Percentiles rank a stretch among this genome's conserved stretches.
Conservation (phyloP, 2,329 filamentous ascomycete species). For the Tolypocladium ophioglossoides region DNA sequence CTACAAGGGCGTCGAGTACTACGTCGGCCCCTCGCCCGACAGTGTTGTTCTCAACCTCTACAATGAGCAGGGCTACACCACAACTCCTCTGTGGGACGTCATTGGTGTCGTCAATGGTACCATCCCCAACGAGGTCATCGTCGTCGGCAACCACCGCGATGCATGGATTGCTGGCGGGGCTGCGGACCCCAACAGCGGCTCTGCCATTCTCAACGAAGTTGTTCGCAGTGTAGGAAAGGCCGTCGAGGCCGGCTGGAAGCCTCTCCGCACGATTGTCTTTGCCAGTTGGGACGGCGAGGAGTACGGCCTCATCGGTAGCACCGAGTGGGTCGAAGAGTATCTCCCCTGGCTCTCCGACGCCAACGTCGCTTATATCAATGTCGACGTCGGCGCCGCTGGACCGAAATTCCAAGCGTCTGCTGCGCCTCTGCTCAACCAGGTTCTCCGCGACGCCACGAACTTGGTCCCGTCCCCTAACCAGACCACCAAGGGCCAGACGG, state of each 20-base stretch:
- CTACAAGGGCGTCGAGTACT: constrained; percentile 77
- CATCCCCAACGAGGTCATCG: constrained; percentile 71
- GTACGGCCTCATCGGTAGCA: constrained; percentile 76
- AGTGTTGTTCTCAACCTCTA: constrained; percentile 58
- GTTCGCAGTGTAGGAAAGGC: constrained; percentile 65
- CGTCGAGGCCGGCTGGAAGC: constrained; percentile 44
- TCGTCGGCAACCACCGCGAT: constrained; percentile 88
- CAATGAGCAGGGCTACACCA: constrained; percentile 75
- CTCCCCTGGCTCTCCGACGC: constrained; percentile 66
- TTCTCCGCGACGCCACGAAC: constrained; percentile 56
- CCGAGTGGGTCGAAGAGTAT: constrained; percentile 89
- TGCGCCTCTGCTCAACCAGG: constrained; percentile 65
- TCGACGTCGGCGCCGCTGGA: constrained; percentile 65
- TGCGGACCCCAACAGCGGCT: constrained; percentile 74
- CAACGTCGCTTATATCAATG: constrained; percentile 75
- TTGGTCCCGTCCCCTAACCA: constrained; percentile 65
- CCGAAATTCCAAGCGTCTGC: constrained; percentile 53
- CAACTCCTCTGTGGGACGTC: constrained; percentile 78
- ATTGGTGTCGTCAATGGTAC: constrained; percentile 88
- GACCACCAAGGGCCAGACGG: constrained; percentile 58
- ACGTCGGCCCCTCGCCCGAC: constrained; percentile 72
- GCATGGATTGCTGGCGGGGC: constrained; percentile 84
- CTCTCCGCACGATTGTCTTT: constrained; percentile 83
- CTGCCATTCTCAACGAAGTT: constrained; percentile 68
- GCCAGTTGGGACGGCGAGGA: constrained; percentile 77